Conservation (phyloP, 768 basidiomycete genomes). For the Auriculariales sp. region DNA sequence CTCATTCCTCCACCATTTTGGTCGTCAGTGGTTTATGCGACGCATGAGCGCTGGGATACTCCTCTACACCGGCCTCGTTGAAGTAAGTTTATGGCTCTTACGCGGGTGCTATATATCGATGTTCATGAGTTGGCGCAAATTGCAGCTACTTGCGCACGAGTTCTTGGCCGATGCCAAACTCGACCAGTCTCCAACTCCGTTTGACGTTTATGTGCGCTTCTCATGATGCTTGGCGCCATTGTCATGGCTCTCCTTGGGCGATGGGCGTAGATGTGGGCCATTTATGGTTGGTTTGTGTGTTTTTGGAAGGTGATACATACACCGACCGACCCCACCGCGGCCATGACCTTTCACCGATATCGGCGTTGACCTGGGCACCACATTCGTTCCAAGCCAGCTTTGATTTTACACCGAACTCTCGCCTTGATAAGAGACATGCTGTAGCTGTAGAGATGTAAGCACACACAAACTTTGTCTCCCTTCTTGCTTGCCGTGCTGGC, state of each 20-base stretch:
- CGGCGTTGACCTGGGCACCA: no score
- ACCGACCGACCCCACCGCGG: no score
- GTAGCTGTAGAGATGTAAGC: no score
- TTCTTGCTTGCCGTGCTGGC: no score
- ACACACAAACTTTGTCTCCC: no score
- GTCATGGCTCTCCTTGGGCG: slow-evolving; percentile 81
- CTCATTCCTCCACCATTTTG: slow-evolving; percentile 53
- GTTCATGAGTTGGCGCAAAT: background rate
- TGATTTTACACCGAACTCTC: no score
- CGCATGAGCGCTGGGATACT: slow-evolving; percentile 78
- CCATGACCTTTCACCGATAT: no score
- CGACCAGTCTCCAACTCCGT: slow-evolving; percentile 49
- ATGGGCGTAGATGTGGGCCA: slow-evolving; percentile 73
- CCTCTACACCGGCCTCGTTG: slow-evolving; percentile 75
- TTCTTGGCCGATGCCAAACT: slow-evolving; percentile 84
- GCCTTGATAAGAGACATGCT: no score
- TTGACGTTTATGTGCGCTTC: slow-evolving; percentile 61
- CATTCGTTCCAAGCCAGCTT: no score
- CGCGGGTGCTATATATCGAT: slow-evolving; percentile 7
- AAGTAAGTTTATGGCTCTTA: slow-evolving; percentile 29
- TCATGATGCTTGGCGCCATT: slow-evolving; percentile 69
- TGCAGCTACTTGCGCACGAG: slow-evolving; percentile 74
- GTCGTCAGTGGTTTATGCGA: slow-evolving; percentile 82
- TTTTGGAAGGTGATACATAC: no score
- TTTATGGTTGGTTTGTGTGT: no score